Conservation (phyloP, 768 basidiomycete genomes). For the Vishniacozyma victoriae region DNA sequence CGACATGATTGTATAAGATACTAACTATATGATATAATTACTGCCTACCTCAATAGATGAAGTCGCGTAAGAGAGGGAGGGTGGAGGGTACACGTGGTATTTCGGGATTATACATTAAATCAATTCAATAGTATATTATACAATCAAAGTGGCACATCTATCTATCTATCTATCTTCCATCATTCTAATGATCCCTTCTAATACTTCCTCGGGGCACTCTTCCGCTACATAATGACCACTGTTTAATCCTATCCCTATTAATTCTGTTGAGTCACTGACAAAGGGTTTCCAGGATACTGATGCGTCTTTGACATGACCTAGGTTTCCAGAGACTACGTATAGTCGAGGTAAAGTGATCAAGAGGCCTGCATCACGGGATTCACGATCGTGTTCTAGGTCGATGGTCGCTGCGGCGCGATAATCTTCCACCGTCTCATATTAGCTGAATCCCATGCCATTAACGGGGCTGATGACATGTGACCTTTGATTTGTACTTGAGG, state of each 20-base stretch:
- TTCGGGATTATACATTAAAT: too few species aligned
- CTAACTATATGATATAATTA: too few species aligned
- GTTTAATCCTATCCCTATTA: constrained; percentile 16
- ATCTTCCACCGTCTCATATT: constrained; percentile 43
- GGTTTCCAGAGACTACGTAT: constrained; percentile 25
- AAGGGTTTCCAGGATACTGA: constrained; percentile 21
- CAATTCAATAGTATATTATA: too few species aligned
- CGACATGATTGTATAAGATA: too few species aligned
- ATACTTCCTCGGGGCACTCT: constrained; percentile 26
- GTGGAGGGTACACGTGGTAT: too few species aligned
- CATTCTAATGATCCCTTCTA: constrained; percentile 26
- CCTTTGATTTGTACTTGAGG: too few species aligned
- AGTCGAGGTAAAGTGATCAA: constrained; percentile 14
- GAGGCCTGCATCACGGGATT: constrained; percentile 15
- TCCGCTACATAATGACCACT: constrained; percentile 39
- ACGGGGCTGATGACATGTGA: too few species aligned
- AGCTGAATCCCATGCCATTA: too few species aligned
- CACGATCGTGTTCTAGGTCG: constrained; percentile 39
- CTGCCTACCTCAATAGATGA: too few species aligned
- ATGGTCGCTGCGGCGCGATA: constrained; percentile 44
- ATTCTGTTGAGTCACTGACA: constrained; percentile 5
- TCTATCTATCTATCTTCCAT: too few species aligned
- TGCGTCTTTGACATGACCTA: constrained; percentile 26
- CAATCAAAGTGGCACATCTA: too few species aligned
- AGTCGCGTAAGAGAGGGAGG: too few species aligned